Base-by-base conservation (phyloP, 768 basidiomycete species). In the Leccinum disarticulatum region DNA sequence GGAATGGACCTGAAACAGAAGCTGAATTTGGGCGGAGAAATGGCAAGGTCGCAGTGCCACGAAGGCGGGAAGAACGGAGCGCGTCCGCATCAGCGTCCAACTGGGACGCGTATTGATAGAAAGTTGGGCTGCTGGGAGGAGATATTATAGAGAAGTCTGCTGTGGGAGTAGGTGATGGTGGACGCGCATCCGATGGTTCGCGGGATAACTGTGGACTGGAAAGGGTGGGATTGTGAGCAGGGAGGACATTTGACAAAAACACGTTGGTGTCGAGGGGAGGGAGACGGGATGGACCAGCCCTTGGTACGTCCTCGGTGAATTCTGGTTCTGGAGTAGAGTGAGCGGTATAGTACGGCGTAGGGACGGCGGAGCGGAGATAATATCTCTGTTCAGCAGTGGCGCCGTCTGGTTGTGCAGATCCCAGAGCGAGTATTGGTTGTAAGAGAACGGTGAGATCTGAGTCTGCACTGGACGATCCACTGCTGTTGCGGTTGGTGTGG, bases 121-220 rank as follows among this genome's bases (percentile, higher is more conserved):
- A 68, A 0, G 76, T 68, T 27, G 74, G 74, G 17, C 70, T 70
- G 49, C 70, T 76, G 17, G 77, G 79, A 56, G 77, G 78, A 22
- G 74, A 78, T 52, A 82, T 74, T 55, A 82, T 73, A 33, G 80
- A 81, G 55, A 77, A 82, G 58, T 82, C 81, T 17, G 77, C 75
- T 28, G 77, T 80, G 14, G 72, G 76, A 0, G 79, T 59, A 17
- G 81, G 81, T 17, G 81, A 83, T 25, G 79, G 70, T 5, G 81
- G 77, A 38, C 79, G 74, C 14, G 70, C 53, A 33, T 58, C 59
- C 7, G n/a, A 15, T 19, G 55, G 27, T 43, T 54, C 52, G 52
- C 55, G 62, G 28, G 63, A 60, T 41, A 56, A 17, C 4, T 77
- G 60, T 66, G 66, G 60, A 64, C 70, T 58, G 65, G 61, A 67